Conservation (phyloP, 169 alveolate species). For the Plasmodium berghei region DNA sequence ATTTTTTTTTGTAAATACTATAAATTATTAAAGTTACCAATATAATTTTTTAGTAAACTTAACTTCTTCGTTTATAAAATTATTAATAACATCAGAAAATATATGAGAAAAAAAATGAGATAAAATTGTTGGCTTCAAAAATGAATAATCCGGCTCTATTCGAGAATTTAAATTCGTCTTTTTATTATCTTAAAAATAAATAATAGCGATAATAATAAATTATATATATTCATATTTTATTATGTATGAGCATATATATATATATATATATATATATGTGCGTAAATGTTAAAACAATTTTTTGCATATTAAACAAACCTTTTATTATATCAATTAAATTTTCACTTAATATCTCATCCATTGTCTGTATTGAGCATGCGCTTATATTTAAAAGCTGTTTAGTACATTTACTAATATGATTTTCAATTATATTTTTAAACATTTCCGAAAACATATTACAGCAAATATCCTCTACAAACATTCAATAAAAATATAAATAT, state of each 20-base stretch:
- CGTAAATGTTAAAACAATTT: not conserved
- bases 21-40: slow-evolving; percentile 6
- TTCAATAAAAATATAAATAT: slow-evolving; percentile 5
- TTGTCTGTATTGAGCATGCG: slow-evolving; percentile 60
- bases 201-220: not conserved
- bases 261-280: slow-evolving; percentile 7
- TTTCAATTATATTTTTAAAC: slow-evolving; percentile 72
- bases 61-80: slow-evolving; percentile 40
- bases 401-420: slow-evolving; percentile 41
- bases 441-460: slow-evolving; percentile 72
- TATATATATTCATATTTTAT: not conserved
- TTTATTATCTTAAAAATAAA: slow-evolving; percentile 20
- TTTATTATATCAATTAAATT: slow-evolving; percentile 48
- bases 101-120: slow-evolving; percentile 72
- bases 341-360: slow-evolving; percentile 66
- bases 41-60: slow-evolving; percentile 37
- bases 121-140: slow-evolving; percentile 74
- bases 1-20: slow-evolving; percentile 7
- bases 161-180: slow-evolving; percentile 22
- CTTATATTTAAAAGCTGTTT: slow-evolving; percentile 37
- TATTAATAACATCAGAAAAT: slow-evolving; percentile 70
- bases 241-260: not conserved
- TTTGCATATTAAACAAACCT: slow-evolving; percentile 38
- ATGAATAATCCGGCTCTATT: slow-evolving; percentile 41
- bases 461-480: slow-evolving; percentile 46